These are phyloP conservation scores for Pseudopithomyces chartarum DNA, from an alignment of 2,329 filamentous ascomycete genomes.

Conservation along the genomic window DNA sequence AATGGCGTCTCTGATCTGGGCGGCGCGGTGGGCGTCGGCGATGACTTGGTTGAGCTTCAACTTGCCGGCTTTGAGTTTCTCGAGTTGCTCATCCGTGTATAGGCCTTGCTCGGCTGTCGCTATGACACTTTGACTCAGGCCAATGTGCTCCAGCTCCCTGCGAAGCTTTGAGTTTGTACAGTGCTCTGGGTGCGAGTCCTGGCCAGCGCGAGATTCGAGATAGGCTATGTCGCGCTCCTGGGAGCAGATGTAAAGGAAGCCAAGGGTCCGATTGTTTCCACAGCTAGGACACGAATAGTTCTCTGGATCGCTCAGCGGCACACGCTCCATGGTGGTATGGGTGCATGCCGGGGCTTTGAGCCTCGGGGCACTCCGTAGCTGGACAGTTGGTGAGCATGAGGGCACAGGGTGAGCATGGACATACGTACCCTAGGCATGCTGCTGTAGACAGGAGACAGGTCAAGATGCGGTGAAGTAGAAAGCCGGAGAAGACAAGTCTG, in stretches of 20 bases:
- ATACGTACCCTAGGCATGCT: slow-evolving; percentile 22
- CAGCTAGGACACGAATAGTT: slow-evolving; percentile 64
- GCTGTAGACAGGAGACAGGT: not conserved
- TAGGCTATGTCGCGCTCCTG: slow-evolving; percentile 56
- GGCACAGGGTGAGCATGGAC: slow-evolving; percentile 3
- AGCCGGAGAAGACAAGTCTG: not conserved
- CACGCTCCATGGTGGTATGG: slow-evolving; percentile 69
- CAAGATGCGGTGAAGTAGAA: not conserved
- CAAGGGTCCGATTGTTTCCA: slow-evolving; percentile 59
- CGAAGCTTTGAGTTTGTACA: slow-evolving; percentile 28
- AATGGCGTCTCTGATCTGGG: slow-evolving; percentile 21
- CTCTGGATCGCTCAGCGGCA: slow-evolving; percentile 55
- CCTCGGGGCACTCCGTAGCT: slow-evolving; percentile 26
- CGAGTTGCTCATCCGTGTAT: slow-evolving; percentile 40
- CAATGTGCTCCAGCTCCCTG: slow-evolving; percentile 31
- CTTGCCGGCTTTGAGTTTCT: slow-evolving; percentile 39
- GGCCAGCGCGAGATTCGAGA: slow-evolving; percentile 10
- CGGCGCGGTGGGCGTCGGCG: slow-evolving; percentile 23
- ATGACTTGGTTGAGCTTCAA: slow-evolving; percentile 34
- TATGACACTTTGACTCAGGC: slow-evolving; percentile 42
- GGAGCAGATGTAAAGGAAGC: slow-evolving; percentile 76
- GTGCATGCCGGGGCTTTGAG: slow-evolving; percentile 57
- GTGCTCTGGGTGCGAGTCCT: not conserved
- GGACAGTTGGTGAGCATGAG: slow-evolving; percentile 15
- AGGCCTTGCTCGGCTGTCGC: slow-evolving; percentile 36